Evolutionary conservation across 129 eudicot species (phyloP), one percentile per base, ranked within the genome.

Genomic region (Cynara cardunculus): DNA sequence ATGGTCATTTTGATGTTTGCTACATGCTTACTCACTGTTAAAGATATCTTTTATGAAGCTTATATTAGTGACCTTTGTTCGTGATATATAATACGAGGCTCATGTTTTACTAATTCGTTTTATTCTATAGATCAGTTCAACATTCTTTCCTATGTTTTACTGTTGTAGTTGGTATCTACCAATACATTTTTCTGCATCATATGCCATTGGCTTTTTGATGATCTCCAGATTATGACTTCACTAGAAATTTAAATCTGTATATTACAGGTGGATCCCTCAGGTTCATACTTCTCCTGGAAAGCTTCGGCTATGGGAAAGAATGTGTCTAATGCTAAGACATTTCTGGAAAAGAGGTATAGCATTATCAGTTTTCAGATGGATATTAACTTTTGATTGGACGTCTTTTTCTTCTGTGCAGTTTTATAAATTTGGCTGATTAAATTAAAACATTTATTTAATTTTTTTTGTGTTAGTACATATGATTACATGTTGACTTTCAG

Each of bases 281-380:
- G 98, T 83, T 94, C 98, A 27, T 94, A 92, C 82, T 94, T 94
- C 85, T 94, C 99, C 19, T 94, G 99, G 97, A 94, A 94, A 82
- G 99, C 99, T 73, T 94, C 99, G 16, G 99, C 99, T 27, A 94
- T 94, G 99, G 99, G 99, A 18, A 94, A 94, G 88, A 94, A 94
- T 80, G 99, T 94, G 46, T 94, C 99, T n/a, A 92, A 94, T 86
- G 99, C 99, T 35, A 94, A 94, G 82, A 92, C 99, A 22, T 94
- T 94, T 89, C 93, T 94, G n/a, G 98, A 94, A 82, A 94, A 94
- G 84, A 94, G 99, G 99, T 92, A 24, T 44, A 8, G 24, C 25
- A 16, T 67, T 78, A 16, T 79, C 26, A 66, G 53, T 28, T 49
- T 18, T 59, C 16, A 61, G 21, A 19, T 24, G 8, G 46, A 30